Percentiles rank a stretch among this genome's conserved stretches.
phyloP scores from a whole-genome alignment of 2,329 filamentous ascomycete species.

The Mycosphaerelloides madeirae region DNA sequence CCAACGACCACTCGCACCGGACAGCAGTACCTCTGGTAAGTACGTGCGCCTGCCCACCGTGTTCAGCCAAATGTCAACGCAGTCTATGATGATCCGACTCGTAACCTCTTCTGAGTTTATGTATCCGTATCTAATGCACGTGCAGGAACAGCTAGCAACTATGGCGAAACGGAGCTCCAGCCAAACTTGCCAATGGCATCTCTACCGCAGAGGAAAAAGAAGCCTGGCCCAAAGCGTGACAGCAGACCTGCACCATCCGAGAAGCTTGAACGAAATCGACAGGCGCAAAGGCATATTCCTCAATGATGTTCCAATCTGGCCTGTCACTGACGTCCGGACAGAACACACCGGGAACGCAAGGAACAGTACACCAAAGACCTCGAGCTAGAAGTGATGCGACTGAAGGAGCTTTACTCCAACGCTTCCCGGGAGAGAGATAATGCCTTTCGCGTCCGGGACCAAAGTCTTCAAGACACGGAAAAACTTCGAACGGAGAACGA shows the following conservation, averaged over 20 bases:
- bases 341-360: slow-evolving; percentile 22
- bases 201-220: slow-evolving; percentile 16
- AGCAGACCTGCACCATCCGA: slow-evolving; percentile 20
- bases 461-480: slow-evolving; percentile 12
- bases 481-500: slow-evolving; percentile 8
- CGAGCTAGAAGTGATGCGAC: slow-evolving; percentile 19
- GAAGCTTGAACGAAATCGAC: slow-evolving; percentile 21
- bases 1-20: slow-evolving; percentile 12
- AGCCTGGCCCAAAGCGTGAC: slow-evolving; percentile 22
- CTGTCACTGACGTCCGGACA: not conserved
- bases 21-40: slow-evolving; percentile 13
- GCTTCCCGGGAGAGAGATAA: slow-evolving; percentile 17
- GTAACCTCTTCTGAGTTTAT: not conserved
- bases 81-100: too few species aligned
- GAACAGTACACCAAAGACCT: slow-evolving; percentile 24
- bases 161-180: slow-evolving; percentile 4
- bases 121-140: slow-evolving; percentile 1
- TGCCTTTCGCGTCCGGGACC: slow-evolving; percentile 13
- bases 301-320: not conserved
- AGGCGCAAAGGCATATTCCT: slow-evolving; percentile 18
- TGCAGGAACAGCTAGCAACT: slow-evolving; percentile 6
- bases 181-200: slow-evolving; percentile 4
- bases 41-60: too few species aligned
- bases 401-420: slow-evolving; percentile 18
- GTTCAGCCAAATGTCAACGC: too few species aligned